Evolutionary conservation across 1,284 basidiomycete species (phyloP), one percentile per base, ranked within the genome.

Genomic region (Tausonia pullulans): DNA sequence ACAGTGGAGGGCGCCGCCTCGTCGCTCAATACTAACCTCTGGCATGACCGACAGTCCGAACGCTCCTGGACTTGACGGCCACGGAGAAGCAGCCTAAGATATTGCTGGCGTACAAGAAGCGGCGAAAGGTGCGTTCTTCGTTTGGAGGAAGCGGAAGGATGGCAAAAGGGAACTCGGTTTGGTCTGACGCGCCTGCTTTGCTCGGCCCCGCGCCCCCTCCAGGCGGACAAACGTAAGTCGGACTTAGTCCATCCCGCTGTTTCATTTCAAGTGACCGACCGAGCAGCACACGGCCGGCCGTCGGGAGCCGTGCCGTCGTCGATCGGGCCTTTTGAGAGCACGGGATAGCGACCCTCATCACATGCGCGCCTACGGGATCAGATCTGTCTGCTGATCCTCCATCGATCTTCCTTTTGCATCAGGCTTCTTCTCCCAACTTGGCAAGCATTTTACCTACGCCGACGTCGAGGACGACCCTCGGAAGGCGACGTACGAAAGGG

Each of bases 51-150:
- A 44, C 55, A 63, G 62, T 64, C n/a, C 50, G 65, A n/a, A 68
- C 67, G 11, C 60, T 68, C 49, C 58, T 60, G 13, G 53, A 65
- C 14, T 50, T 69, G 13, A 65, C 68, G 9, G 58, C 60, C 45
- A 14, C 66, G 64, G 57, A 67, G 4, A 16, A 43, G 9, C 57
- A 66, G 43, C 65, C 61, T 7, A n/a, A 53, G 14, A 67, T 64
- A 45, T 69, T 57, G 49, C 62, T 51, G 55, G 61, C 64, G 2
- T 70, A 69, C 65, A 68, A 69, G 66, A 69, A 68, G 55, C 66
- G 69, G 9, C 51, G 69, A 14, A 70, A 67, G 52, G 65, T 66
- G 13, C 50, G 65, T 46, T 9, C 41, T 58, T 45, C 52, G 27
- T 27, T 27, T 27, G 27, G 27, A 27, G 27, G 27, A 27, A 27